Conservation (phyloP, 2,329 filamentous ascomycete species). For the Neopestalotiopsis rosae region DNA sequence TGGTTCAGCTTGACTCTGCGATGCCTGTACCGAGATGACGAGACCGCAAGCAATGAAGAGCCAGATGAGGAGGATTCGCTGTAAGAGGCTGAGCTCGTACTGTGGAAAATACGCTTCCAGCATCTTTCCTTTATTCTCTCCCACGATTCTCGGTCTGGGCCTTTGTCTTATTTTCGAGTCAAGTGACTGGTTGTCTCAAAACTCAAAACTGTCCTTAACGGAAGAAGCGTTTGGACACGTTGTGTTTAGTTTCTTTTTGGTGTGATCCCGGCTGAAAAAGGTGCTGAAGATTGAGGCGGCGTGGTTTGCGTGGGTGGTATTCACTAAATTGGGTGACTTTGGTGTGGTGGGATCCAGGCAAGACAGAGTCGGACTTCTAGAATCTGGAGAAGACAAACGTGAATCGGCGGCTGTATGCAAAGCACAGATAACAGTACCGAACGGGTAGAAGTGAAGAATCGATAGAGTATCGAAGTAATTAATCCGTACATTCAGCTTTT, state of each 20-base stretch:
- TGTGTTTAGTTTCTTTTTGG: background rate
- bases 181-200: background rate
- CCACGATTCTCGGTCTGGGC: background rate
- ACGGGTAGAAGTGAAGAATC: background rate
- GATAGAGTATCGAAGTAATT: background rate
- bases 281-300: too few relatives aligned
- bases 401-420: background rate
- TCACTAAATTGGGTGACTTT: background rate
- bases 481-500: background rate
- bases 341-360: background rate
- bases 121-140: background rate
- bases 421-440: background rate
- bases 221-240: conserved; percentile 8
- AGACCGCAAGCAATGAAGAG: conserved; percentile 25
- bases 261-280: background rate
- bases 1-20: conserved; percentile 24
- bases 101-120: conserved; percentile 20
- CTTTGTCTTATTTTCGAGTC: background rate
- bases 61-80: conserved; percentile 28
- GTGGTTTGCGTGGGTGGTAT: background rate
- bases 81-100: conserved; percentile 25
- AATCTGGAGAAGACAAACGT: conserved; percentile 4
- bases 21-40: conserved; percentile 24
- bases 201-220: background rate
- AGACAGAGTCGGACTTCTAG: background rate